phyloP scores from a whole-genome alignment of 108 stramenopile genomes.

The Skeletonema costatum region DNA sequence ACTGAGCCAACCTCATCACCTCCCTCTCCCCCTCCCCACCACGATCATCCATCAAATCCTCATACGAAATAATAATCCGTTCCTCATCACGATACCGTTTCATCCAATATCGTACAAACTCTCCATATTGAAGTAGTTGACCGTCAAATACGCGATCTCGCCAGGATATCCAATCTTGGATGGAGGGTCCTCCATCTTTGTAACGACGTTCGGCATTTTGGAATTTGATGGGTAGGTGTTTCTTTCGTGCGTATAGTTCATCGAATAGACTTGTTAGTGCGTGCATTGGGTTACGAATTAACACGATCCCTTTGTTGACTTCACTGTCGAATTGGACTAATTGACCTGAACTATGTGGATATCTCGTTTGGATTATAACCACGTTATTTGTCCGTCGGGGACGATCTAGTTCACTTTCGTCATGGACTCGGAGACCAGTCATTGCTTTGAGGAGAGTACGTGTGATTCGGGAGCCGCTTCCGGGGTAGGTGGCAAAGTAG shows the following conservation, averaged over 20 bases:
- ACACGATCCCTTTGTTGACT: not conserved
- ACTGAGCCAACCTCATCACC: not conserved
- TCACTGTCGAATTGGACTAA: not conserved
- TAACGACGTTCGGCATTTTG: not conserved
- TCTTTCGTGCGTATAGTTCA: constrained; percentile 7
- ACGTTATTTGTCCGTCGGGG: not conserved
- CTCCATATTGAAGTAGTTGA: not conserved
- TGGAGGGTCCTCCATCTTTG: not conserved
- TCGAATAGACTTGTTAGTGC: constrained; percentile 13
- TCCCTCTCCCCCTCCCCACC: constrained; percentile 1
- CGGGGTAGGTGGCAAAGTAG: constrained; percentile 22
- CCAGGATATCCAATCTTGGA: constrained; percentile 24
- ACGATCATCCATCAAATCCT: constrained; percentile 6
- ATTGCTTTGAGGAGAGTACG: constrained; percentile 7
- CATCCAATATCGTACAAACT: constrained; percentile 21
- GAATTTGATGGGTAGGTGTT: constrained; percentile 15
- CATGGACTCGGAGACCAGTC: not conserved
- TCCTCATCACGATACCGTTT: not conserved
- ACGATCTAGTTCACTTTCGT: not conserved
- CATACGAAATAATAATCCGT: constrained; percentile 6
- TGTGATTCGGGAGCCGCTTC: constrained; percentile 1
- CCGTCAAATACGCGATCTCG: constrained; percentile 5
- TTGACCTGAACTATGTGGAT: constrained; percentile 10
- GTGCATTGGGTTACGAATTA: constrained; percentile 16
- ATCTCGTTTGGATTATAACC: constrained; percentile 7